Percentiles rank a stretch among this genome's conserved stretches.
Conservation (phyloP, 345 rosid species). For the Laguncularia racemosa region DNA sequence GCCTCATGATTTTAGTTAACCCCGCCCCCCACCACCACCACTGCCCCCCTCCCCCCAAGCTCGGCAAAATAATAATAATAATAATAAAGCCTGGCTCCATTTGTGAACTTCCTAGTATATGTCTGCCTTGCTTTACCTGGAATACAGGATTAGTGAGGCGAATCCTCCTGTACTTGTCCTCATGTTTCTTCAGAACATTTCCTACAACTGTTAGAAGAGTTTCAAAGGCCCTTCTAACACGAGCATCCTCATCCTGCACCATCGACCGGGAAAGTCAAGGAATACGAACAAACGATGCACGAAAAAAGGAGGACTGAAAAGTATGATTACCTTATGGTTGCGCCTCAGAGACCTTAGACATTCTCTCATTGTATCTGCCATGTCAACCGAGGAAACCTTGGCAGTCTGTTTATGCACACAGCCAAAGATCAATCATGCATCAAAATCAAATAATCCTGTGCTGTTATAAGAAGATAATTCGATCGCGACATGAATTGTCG, state of each 20-base stretch:
- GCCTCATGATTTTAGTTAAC: too few relatives aligned
- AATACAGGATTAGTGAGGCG: constrained; percentile 52
- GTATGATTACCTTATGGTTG: constrained; percentile 35
- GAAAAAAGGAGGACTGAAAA: neutral
- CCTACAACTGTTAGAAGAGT: constrained; percentile 61
- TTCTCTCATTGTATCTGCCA: constrained; percentile 53
- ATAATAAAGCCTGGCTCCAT: too few relatives aligned
- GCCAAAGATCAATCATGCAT: too few relatives aligned
- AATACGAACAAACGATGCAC: neutral
- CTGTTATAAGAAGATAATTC: too few relatives aligned
- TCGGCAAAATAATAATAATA: too few relatives aligned
- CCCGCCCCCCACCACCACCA: too few relatives aligned
- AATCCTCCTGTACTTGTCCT: constrained; percentile 67
- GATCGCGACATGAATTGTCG: too few relatives aligned
- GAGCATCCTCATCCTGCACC: constrained; percentile 36
- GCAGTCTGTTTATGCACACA: constrained; percentile 15
- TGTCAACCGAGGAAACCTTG: constrained; percentile 11
- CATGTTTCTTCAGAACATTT: constrained; percentile 44
- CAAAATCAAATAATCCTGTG: too few relatives aligned
- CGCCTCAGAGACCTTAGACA: constrained; percentile 62
- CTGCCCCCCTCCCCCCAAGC: too few relatives aligned
- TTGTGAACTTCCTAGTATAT: too few relatives aligned
- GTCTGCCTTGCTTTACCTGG: too few relatives aligned
- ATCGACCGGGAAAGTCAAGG: neutral
- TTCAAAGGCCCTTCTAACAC: constrained; percentile 51